phyloP scores from a whole-genome alignment of 2,329 filamentous ascomycete species.

The Phyllosticta citribraziliensis region DNA sequence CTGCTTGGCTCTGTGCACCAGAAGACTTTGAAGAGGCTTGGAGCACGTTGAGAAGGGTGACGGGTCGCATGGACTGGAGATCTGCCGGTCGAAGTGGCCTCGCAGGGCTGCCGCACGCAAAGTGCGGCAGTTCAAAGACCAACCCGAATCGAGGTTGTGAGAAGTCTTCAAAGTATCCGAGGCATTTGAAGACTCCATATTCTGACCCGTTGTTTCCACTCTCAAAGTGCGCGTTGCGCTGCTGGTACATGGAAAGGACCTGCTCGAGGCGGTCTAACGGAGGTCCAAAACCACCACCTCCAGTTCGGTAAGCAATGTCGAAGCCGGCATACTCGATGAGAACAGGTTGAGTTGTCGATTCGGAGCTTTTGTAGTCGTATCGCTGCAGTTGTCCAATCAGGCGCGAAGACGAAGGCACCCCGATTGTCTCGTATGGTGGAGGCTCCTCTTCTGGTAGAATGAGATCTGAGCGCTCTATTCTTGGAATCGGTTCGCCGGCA shows the following conservation, averaged over 20 bases:
- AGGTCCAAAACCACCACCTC: constrained; percentile 31
- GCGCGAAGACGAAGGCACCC: constrained; percentile 33
- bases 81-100: constrained; percentile 42
- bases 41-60: constrained; percentile 38
- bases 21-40: constrained; percentile 36
- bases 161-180: constrained; percentile 66
- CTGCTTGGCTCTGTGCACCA: constrained; percentile 29
- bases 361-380: constrained; percentile 22
- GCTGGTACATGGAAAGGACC: constrained; percentile 24
- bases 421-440: constrained; percentile 39
- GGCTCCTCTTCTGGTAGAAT: constrained; percentile 37
- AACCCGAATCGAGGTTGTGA: constrained; percentile 59
- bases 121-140: constrained; percentile 61
- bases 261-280: constrained; percentile 36
- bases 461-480: constrained; percentile 34
- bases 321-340: constrained; percentile 60
- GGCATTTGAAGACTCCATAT: constrained; percentile 44
- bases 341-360: constrained; percentile 40
- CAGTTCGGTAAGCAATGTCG: constrained; percentile 37
- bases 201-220: constrained; percentile 24
- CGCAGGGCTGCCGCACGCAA: constrained; percentile 33
- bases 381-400: constrained; percentile 35
- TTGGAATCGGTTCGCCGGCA: constrained; percentile 23
- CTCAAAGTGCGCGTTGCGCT: constrained; percentile 5
- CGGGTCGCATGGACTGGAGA: constrained; percentile 25